Percentiles rank a stretch among this genome's conserved stretches.
These are phyloP conservation scores for Oryza nivara DNA, from an alignment of 176 grass and related monocot species.

Conservation along the genomic window DNA sequence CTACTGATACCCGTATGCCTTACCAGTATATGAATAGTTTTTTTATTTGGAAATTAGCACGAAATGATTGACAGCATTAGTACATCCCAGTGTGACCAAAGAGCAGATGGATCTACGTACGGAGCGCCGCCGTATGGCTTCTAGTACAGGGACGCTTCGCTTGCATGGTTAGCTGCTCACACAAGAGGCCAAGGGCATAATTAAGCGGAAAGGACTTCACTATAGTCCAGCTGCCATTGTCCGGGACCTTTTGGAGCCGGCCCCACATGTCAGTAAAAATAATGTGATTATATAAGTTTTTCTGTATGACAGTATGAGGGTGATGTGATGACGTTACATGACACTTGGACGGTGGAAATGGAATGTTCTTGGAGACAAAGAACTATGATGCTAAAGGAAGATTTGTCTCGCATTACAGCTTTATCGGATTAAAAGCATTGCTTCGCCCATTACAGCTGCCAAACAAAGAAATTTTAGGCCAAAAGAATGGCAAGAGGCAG, in stretches of 20 bases:
- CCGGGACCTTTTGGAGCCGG: neutral
- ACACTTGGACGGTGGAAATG: constrained; percentile 4
- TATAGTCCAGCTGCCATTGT: neutral
- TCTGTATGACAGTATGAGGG: neutral
- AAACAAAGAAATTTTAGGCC: neutral
- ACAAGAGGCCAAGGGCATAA: constrained; percentile 20
- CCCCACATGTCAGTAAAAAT: neutral
- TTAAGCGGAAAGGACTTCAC: neutral
- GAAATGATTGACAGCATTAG: constrained; percentile 27
- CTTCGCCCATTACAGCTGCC: neutral
- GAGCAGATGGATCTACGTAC: neutral
- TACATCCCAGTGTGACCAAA: constrained; percentile 3
- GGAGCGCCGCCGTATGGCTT: constrained; percentile 9
- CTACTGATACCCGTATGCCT: neutral
- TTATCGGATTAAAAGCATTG: constrained; percentile 5
- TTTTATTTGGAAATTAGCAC: constrained; percentile 8
- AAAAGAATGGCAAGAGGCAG: neutral
- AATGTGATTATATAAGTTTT: neutral
- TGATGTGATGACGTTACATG: neutral
- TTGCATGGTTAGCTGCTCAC: neutral
- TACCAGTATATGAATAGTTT: too few species aligned
- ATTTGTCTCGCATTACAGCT: neutral
- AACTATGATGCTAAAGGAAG: neutral
- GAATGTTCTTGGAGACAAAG: constrained; percentile 9
- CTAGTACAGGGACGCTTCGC: neutral